phyloP scores from a whole-genome alignment of 148 eudicot genomes.

The Nepenthes gracilis region DNA sequence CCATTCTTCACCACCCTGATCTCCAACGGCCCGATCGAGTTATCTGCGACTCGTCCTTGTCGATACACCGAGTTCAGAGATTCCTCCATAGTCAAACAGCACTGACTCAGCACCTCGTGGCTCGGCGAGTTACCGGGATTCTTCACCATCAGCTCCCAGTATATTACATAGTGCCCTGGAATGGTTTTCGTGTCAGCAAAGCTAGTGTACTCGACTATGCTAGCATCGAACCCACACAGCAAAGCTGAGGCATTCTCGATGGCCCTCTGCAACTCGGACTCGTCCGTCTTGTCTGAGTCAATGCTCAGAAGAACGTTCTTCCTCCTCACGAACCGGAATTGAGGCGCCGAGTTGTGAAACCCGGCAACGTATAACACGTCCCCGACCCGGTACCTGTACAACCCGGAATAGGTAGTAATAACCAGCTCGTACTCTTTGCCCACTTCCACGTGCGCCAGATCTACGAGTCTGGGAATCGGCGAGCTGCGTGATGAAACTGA shows the following conservation, averaged over 20 bases:
- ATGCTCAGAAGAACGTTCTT: slow-evolving; percentile 61
- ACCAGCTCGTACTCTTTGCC: slow-evolving; percentile 77
- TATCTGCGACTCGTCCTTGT: slow-evolving; percentile 37
- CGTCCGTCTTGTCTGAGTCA: slow-evolving; percentile 50
- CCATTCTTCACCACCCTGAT: slow-evolving; percentile 41
- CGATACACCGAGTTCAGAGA: slow-evolving; percentile 43
- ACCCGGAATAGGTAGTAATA: slow-evolving; percentile 56
- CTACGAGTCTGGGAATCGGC: slow-evolving; percentile 25
- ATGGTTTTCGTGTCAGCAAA: slow-evolving; percentile 36
- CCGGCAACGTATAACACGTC: slow-evolving; percentile 62
- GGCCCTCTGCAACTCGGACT: slow-evolving; percentile 37
- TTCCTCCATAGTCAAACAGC: slow-evolving; percentile 49
- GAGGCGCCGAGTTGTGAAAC: slow-evolving; percentile 70
- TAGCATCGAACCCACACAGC: slow-evolving; percentile 16
- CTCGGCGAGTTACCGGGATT: slow-evolving; percentile 13
- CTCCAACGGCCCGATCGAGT: slow-evolving; percentile 50
- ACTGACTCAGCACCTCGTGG: slow-evolving; percentile 16
- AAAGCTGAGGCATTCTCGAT: slow-evolving; percentile 27
- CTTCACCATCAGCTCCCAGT: slow-evolving; percentile 32
- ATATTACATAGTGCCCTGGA: slow-evolving; percentile 55
- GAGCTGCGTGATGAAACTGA: slow-evolving; percentile 12
- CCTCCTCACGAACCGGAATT: slow-evolving; percentile 60
- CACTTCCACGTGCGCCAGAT: slow-evolving; percentile 42
- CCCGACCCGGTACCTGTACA: slow-evolving; percentile 69
- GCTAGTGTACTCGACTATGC: slow-evolving; percentile 50